A percentile compares a stretch with the other conserved stretches of the same genome.
Evolutionary conservation across 345 rosid species (phyloP).

Genomic region (Lenwebbia sp.): DNA sequence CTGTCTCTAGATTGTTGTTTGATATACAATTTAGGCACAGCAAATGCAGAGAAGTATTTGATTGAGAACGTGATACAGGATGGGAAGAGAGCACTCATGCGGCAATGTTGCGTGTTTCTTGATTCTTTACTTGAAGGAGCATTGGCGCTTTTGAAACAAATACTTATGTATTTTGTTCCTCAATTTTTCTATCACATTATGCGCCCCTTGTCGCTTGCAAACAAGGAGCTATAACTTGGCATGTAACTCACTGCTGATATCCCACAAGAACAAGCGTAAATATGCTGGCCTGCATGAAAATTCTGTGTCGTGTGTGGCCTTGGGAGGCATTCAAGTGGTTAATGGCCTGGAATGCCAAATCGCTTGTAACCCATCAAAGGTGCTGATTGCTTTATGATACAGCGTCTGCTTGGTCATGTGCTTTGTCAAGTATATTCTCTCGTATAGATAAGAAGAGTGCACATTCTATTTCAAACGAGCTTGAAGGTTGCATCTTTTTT

Average conservation of each 20-base stretch:
- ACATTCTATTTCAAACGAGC: neutral
- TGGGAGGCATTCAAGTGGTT: constrained; percentile 60
- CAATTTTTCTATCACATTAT: neutral
- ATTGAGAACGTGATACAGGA: neutral
- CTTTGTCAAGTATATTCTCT: neutral
- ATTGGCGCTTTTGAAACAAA: neutral
- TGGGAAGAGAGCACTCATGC: neutral
- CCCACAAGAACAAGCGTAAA: constrained; percentile 56
- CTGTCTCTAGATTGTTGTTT: neutral
- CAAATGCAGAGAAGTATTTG: neutral
- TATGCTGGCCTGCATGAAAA: constrained; percentile 51
- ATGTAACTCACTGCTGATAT: neutral
- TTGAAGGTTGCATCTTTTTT: neutral
- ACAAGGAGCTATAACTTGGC: neutral
- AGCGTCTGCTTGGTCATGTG: neutral
- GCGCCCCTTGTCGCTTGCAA: neutral
- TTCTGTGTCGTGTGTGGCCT: constrained; percentile 47
- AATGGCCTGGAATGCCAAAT: constrained; percentile 85
- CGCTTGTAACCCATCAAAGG: constrained; percentile 75
- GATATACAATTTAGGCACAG: neutral
- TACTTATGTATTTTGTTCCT: neutral
- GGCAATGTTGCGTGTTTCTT: neutral
- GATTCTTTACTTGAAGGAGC: neutral
- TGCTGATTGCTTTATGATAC: neutral
- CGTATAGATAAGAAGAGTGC: neutral